Conservation (phyloP, 1,284 basidiomycete species). For the Ganoderma lingzhi region DNA sequence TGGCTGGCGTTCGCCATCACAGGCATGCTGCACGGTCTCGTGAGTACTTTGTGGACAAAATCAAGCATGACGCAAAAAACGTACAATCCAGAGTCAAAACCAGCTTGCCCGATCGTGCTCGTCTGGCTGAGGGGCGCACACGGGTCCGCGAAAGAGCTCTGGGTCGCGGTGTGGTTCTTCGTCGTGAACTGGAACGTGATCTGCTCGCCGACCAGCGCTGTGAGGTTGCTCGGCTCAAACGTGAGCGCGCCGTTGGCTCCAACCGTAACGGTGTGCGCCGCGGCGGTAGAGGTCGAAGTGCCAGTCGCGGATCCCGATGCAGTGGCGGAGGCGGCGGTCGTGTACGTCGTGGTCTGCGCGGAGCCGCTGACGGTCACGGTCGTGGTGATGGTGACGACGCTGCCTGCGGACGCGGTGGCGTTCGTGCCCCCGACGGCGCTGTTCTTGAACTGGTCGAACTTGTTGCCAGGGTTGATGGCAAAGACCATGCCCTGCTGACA, state of each 20-base stretch:
- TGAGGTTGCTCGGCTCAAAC: constrained; percentile 64
- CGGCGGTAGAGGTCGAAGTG: constrained; percentile 21
- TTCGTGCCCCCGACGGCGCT: constrained; percentile 50
- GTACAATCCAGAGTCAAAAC: constrained; percentile 71
- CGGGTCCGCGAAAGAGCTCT: constrained; percentile 64
- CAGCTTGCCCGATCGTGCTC: constrained; percentile 56
- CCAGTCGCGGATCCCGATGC: constrained; percentile 43
- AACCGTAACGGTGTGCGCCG: constrained; percentile 56
- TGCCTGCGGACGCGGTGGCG: constrained; percentile 34
- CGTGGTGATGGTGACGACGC: constrained; percentile 44
- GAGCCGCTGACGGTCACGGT: constrained; percentile 46
- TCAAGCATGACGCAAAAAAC: constrained; percentile 32
- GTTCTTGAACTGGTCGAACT: constrained; percentile 60
- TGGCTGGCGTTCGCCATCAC: constrained; percentile 49
- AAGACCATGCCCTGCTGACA: constrained; percentile 72
- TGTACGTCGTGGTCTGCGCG: constrained; percentile 43
- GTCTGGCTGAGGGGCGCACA: constrained; percentile 57
- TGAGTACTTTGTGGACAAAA: constrained; percentile 5
- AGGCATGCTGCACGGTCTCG: constrained; percentile 48
- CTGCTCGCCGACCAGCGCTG: constrained; percentile 63
- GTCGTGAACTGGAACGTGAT: constrained; percentile 66
- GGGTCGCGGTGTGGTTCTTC: constrained; percentile 60
- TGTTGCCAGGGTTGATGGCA: constrained; percentile 64
- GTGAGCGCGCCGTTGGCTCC: constrained; percentile 51
- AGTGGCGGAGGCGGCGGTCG: constrained; percentile 35